Base-by-base conservation (phyloP, 371 early-diverging fungal species). In the Mortierella sp. region DNA sequence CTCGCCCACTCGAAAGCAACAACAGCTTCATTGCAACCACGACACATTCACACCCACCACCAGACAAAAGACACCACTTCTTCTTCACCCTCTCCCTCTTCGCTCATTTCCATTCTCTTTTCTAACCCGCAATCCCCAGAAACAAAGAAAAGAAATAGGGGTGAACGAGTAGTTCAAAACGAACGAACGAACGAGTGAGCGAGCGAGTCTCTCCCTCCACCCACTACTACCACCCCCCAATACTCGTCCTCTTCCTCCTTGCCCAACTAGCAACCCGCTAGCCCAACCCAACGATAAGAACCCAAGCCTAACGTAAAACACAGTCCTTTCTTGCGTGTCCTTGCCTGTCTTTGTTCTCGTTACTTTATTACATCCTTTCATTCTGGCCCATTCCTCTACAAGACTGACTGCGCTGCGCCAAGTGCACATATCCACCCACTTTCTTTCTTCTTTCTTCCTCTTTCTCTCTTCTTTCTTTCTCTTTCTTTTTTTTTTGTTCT, bases 351-450 rank as follows among this genome's bases (percentile, higher is more conserved):
- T 29, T 63, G 16, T 35, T 63, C 29, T 63, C 44, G 14, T 46
- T 14, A 16, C 46, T 63, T n/a, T 44, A 18, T 38, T 16, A 14
- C 32, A 46, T 29, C n/a, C 60, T 44, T 60, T 35, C 63, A 24
- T 65, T 21, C 65, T 8, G 8, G 32, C 65, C 38, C 65, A 38
- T 16, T 8, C 24, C 41, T n/a, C 27, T 10, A 21, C 21, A n/a
- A 56, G 56, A 2, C 27, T 38, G 43, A 68, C 68, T 68, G 68
- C 68, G 68, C 68, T 68, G 68, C 68, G 68, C 68, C 68, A 68
- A 68, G 43, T 35, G 8, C 38, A 41, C 41, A 35, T 41, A 41
- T 35, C 46, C 48, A 46, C 14, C 16, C 35, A 16, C 35, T 7
- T 63, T 4, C 60, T 27, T 14, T 27, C 32, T 29, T 16, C 27